Base-by-base conservation (phyloP, 441 rosid species). In the Populus tomentosa region DNA sequence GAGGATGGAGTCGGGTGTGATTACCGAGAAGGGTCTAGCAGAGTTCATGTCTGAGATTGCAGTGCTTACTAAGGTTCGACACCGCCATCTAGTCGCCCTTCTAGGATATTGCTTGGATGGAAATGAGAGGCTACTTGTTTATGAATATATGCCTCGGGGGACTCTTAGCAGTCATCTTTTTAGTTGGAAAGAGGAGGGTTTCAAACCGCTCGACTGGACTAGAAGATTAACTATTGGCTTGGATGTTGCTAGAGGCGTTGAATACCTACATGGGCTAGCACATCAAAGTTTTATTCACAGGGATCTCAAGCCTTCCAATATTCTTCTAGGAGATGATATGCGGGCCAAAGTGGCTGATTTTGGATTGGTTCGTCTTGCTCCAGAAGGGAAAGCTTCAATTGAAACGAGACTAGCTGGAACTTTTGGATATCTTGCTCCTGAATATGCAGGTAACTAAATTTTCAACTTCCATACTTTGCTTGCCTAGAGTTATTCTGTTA, bases 121-220 rank as follows among this genome's bases (percentile, higher is more conserved):
- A n/a, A n/a, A n/a, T n/a, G n/a, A n/a, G n/a, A n/a, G n/a, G n/a
- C n/a, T n/a, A n/a, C n/a, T n/a, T n/a, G n/a, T n/a, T n/a, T n/a
- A n/a, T n/a, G n/a, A n/a, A n/a, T n/a, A n/a, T n/a, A n/a, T n/a
- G 96, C 96, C 96, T 32, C 94, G 87, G 75, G 97, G 95, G 50
- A 87, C 94, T 23, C 89, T 90, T 63, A 90, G 92, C 50, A 78
- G 77, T 46, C 86, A 83, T 84, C 75, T 90, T 61, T 92, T 92
- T 71, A 78, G 87, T 24, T 89, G 93, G 93, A 80, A 81, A 69
- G 86, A 87, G 67, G 89, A 85, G 72, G 90, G 85, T 24, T 38
- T 80, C 40, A 84, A 86, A 62, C 93, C 97, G 3, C 87, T 92
- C 7, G 90, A 88, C 23, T 92, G 97, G 97, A 90, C 89, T 10